Conservation (phyloP, 202 grass and related monocot species). For the Musa balbisiana region DNA sequence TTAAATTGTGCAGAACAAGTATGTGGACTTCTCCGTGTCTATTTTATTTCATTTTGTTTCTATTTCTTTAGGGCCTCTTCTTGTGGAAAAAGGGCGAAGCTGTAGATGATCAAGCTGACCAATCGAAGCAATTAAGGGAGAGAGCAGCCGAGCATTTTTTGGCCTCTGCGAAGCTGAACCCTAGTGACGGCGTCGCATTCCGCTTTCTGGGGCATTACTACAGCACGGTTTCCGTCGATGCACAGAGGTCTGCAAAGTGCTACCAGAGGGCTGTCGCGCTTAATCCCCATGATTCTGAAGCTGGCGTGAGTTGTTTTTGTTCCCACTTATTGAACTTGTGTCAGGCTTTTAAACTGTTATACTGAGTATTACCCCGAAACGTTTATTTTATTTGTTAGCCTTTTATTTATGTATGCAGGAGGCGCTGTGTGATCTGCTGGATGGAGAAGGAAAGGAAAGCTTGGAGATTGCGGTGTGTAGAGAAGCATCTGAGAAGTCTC, state of each 20-base stretch:
- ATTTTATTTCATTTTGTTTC: constrained; percentile 1
- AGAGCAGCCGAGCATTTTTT: constrained; percentile 69
- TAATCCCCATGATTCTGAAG: constrained; percentile 52
- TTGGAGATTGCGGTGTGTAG: constrained; percentile 83
- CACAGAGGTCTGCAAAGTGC: constrained; percentile 64
- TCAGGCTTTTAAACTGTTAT: constrained; percentile 4
- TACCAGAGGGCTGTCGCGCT: constrained; percentile 65
- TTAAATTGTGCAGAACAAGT: too few relatives aligned
- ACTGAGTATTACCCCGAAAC: constrained; percentile 16
- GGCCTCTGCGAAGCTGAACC: constrained; percentile 74
- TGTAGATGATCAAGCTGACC: constrained; percentile 16
- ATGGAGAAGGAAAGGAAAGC: constrained; percentile 79
- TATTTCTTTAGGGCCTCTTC: constrained; percentile 41
- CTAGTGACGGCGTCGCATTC: constrained; percentile 57
- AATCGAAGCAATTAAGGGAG: constrained; percentile 30
- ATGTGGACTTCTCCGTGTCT: not conserved
- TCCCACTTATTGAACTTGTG: not conserved
- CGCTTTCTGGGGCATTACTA: constrained; percentile 76
- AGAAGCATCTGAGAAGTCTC: constrained; percentile 66
- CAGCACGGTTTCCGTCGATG: constrained; percentile 28
- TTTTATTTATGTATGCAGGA: constrained; percentile 36
- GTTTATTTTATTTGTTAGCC: constrained; percentile 6
- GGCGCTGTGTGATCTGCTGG: constrained; percentile 64
- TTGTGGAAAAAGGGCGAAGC: constrained; percentile 51
- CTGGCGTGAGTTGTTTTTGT: constrained; percentile 48